Base-by-base conservation (phyloP, 768 basidiomycete genomes). In the Rhizopogon roseolus region DNA sequence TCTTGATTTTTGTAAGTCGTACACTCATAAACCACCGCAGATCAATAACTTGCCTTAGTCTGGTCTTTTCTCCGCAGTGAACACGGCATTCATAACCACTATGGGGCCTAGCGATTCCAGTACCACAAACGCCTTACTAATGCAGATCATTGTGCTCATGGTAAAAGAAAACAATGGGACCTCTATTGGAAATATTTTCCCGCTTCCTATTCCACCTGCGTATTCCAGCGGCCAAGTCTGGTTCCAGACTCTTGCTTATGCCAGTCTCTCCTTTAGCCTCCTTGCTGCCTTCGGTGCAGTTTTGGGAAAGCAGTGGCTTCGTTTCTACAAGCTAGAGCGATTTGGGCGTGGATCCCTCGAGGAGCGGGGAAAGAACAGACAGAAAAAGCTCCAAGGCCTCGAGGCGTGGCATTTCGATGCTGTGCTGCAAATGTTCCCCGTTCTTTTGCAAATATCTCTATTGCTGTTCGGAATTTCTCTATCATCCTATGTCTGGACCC, bases 61-160 rank as follows among this genome's bases (percentile, higher is more conserved):
- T 49, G 57, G 59, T 46, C 41, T 59, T 16, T 59, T 59, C 34
- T 59, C 59, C 3, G 58, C 43, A 29, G 57, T 59, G 28, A 59
- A 51, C n/a, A 38, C 57, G 7, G 32, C 53, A 11, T 59, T 59
- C 36, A 53, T 59, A 37, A 25, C 17, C 41, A 39, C n/a, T 19
- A 49, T 59, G 52, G 45, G 19, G 13, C 45, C 29, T 5, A 34
- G 6, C 34, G 5, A 28, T 5, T 17, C 49, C 46, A 44, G n/a
- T 17, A 45, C 41, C 7, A 59, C 58, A 40, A 34, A 50, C 36
- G 51, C 57, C 1, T 11, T 53, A 6, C 27, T 43, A 17, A 52
- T 29, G 11, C 44, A 43, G 16, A 36, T 37, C 19, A 41, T 50
- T 16, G 25, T 22, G 39, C 22, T 54, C 25, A 53, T 50, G 9